Conservation (phyloP, 179 eudicot genomes). For the Heliamphora pulchella region DNA sequence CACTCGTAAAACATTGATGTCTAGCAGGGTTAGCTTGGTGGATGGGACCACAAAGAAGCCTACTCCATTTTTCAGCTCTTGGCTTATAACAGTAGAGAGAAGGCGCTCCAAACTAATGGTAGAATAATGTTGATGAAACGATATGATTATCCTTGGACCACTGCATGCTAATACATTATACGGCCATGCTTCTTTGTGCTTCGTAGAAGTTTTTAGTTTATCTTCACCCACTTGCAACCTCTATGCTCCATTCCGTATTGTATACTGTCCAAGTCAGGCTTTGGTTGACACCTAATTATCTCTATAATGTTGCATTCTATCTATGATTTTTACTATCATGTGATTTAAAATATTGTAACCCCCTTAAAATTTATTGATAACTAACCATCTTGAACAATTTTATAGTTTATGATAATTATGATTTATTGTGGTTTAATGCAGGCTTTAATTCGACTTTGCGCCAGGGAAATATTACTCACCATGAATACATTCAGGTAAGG, state of each 20-base stretch:
- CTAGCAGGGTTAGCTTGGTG: not conserved
- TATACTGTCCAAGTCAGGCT: constrained; percentile 2
- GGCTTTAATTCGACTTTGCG: constrained; percentile 95
- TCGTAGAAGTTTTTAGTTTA: not conserved
- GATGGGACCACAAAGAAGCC: not conserved
- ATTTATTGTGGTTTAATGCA: constrained; percentile 28
- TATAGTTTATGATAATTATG: not conserved
- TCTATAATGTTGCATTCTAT: not conserved
- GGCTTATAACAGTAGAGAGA: not conserved
- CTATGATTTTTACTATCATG: not conserved
- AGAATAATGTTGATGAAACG: not conserved
- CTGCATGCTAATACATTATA: not conserved
- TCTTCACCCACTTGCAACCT: not conserved
- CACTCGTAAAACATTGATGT: not conserved
- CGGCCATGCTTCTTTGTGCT: not conserved
- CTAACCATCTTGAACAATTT: not conserved
- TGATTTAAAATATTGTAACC: not conserved
- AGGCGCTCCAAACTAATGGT: not conserved
- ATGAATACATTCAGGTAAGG: constrained; percentile 92
- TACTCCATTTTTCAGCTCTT: not conserved
- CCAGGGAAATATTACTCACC: constrained; percentile 97
- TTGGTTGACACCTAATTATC: not conserved
- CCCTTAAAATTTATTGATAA: not conserved
- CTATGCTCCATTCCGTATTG: not conserved
- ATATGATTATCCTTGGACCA: not conserved